Conservation (phyloP, 441 rosid species). For the Croton setiger region DNA sequence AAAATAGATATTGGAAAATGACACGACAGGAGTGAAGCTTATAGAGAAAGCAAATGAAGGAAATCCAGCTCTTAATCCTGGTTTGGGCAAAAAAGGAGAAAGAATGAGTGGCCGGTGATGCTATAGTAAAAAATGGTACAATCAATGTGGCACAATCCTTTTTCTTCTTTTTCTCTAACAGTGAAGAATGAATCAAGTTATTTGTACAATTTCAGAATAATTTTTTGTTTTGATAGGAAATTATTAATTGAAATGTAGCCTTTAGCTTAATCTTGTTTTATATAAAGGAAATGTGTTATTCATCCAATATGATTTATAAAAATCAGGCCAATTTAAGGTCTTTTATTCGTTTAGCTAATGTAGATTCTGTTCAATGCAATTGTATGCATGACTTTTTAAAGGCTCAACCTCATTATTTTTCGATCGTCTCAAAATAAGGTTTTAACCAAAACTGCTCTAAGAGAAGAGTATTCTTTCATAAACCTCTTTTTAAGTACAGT, state of each 20-base stretch:
- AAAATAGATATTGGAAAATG: background rate
- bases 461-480: no score
- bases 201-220: background rate
- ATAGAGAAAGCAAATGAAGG: constrained; percentile 84
- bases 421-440: no score
- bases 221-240: background rate
- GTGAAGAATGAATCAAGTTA: background rate
- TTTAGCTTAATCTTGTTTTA: background rate
- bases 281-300: background rate
- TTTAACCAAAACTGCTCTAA: no score
- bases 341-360: no score
- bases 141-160: background rate
- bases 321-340: no score
- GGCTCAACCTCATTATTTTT: no score
- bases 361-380: no score
- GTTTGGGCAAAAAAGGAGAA: constrained; percentile 30
- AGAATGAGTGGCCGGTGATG: constrained; percentile 41
- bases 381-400: no score
- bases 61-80: constrained; percentile 20
- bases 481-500: background rate
- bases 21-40: constrained; percentile 76
- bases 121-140: constrained; percentile 1
- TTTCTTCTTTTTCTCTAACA: background rate
- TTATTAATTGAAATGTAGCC: background rate
- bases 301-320: no score